phyloP scores from a whole-genome alignment of 2,329 filamentous ascomycete genomes.

The Paraconiothyrium brasiliense region DNA sequence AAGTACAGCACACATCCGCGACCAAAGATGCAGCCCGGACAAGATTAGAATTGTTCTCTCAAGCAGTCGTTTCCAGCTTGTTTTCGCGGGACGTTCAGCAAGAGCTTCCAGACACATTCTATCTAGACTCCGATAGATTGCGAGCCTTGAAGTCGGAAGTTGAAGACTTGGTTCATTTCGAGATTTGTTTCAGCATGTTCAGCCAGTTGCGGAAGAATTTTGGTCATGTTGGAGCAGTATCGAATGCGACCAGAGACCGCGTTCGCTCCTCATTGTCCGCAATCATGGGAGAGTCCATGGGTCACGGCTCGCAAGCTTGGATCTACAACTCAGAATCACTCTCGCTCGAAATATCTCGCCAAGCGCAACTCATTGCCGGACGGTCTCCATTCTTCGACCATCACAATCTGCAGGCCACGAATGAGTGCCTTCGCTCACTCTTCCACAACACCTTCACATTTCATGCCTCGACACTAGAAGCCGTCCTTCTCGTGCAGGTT shows the following conservation, averaged over 20 bases:
- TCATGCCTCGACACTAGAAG: conserved; percentile 43
- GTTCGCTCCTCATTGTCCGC: conserved; percentile 49
- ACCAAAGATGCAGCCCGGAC: conserved; percentile 28
- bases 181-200: conserved; percentile 64
- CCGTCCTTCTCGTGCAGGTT: conserved; percentile 37
- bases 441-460: conserved; percentile 43
- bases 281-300: conserved; percentile 47
- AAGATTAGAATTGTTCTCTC: conserved; percentile 55
- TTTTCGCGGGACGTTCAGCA: conserved; percentile 46
- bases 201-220: conserved; percentile 34
- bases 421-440: conserved; percentile 45
- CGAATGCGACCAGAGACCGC: conserved; percentile 28
- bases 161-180: conserved; percentile 63
- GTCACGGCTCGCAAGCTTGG: conserved; percentile 50
- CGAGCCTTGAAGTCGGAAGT: conserved; percentile 62
- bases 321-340: conserved; percentile 53
- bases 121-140: conserved; percentile 65
- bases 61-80: conserved; percentile 56
- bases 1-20: conserved; percentile 31
- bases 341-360: conserved; percentile 57
- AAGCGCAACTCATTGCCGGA: conserved; percentile 49
- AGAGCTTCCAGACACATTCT: conserved; percentile 64
- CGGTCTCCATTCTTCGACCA: conserved; percentile 38
- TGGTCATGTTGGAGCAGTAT: conserved; percentile 35
- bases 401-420: conserved; percentile 48